A percentile compares a stretch with the other conserved stretches of the same genome.
Conservation (phyloP, 176 grass and related monocot species). For the Carex littledalei region DNA sequence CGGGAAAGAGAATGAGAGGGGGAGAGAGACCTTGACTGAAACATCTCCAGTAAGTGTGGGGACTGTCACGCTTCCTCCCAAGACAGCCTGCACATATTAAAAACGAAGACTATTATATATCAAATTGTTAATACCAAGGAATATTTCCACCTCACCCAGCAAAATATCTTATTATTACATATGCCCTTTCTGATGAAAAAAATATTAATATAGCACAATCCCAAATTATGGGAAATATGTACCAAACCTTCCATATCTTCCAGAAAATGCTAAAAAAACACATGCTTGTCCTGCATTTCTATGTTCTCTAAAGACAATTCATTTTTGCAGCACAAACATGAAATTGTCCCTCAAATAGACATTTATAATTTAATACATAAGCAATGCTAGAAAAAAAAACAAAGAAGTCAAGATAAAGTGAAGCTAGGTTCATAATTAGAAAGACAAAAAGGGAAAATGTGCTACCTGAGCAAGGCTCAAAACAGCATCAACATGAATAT, state of each 20-base stretch:
- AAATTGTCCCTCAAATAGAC: neutral
- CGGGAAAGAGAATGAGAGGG: neutral
- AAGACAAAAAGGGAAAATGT: neutral
- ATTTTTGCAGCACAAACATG: neutral
- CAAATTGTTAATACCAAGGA: neutral
- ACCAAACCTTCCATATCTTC: neutral
- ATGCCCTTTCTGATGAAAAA: neutral
- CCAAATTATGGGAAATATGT: neutral
- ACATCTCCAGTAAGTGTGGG: slow-evolving; percentile 90
- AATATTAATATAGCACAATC: neutral
- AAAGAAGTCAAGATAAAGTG: neutral
- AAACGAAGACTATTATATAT: neutral
- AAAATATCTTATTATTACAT: neutral
- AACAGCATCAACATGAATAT: slow-evolving; percentile 84
- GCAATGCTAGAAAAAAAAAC: neutral
- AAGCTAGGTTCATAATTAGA: neutral
- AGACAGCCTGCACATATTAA: slow-evolving; percentile 59
- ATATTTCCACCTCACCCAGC: neutral
- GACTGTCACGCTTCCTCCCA: slow-evolving; percentile 68
- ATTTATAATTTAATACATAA: neutral
- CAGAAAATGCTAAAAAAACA: neutral
- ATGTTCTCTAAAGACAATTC: neutral
- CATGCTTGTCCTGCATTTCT: neutral
- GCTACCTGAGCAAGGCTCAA: slow-evolving; percentile 76
- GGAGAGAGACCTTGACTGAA: slow-evolving; percentile 60